Evolutionary conservation across 345 rosid genomes (phyloP).

Genomic region (Leavenworthia alabamica): DNA sequence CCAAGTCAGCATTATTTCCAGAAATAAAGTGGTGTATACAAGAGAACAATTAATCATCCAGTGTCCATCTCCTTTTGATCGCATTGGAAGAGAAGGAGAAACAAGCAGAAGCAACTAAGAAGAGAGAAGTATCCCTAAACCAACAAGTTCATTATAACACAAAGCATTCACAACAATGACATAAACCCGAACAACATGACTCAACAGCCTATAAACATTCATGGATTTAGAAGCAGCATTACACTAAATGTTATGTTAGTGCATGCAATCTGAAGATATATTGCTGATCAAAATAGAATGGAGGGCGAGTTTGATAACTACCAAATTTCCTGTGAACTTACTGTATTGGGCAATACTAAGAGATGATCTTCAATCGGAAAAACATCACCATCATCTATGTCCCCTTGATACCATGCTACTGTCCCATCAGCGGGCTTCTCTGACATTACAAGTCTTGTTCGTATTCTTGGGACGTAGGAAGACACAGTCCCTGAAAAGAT

Average conservation of each 20-base stretch:
- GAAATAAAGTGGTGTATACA: neutral
- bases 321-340: conserved; percentile 36
- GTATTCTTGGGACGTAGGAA: conserved; percentile 38
- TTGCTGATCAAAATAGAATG: conserved; percentile 4
- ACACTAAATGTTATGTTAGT: neutral
- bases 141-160: conserved; percentile 3
- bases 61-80: neutral
- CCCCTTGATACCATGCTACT: conserved; percentile 79
- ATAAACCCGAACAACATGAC: conserved; percentile 3
- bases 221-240: conserved; percentile 3
- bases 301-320: neutral
- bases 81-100: conserved; percentile 3
- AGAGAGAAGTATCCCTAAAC: conserved; percentile 5
- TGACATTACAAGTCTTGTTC: conserved; percentile 57
- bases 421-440: conserved; percentile 82
- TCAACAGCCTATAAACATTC: neutral
- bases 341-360: conserved; percentile 72
- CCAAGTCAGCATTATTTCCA: conserved; percentile 25
- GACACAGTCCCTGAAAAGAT: conserved; percentile 27
- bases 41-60: neutral
- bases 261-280: conserved; percentile 20
- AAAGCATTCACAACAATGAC: conserved; percentile 1
- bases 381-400: conserved; percentile 60
- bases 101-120: conserved; percentile 3
- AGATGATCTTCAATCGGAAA: conserved; percentile 65